phyloP scores from a whole-genome alignment of 306 rosid genomes.

The Inga laurina region DNA sequence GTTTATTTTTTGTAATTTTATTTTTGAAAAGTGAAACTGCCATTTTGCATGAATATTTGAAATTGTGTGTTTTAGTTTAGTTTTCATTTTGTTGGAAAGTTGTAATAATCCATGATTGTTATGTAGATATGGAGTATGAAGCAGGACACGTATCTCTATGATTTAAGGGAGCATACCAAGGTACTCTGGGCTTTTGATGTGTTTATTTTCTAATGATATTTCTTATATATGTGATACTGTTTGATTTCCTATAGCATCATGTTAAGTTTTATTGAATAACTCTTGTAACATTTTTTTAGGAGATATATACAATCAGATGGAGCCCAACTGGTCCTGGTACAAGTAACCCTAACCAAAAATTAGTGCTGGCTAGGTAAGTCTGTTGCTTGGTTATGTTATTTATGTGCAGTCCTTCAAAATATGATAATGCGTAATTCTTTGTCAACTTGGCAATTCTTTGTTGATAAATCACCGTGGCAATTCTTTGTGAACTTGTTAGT shows the following conservation, averaged over 20 bases:
- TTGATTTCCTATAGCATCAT: not conserved
- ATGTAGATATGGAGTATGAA: constrained; percentile 93
- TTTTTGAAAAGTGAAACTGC: not conserved
- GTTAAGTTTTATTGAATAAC: constrained; percentile 4
- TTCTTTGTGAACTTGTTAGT: constrained; percentile 9
- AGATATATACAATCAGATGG: constrained; percentile 93
- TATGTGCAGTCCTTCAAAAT: not conserved
- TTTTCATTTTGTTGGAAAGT: constrained; percentile 15
- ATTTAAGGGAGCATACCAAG: constrained; percentile 90
- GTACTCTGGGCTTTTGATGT: constrained; percentile 35
- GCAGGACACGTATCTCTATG: constrained; percentile 84
- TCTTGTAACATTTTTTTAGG: constrained; percentile 51
- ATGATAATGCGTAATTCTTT: not conserved
- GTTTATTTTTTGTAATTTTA: not conserved
- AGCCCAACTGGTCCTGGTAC: constrained; percentile 92
- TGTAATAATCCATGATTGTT: constrained; percentile 9
- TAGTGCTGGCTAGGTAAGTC: constrained; percentile 86
- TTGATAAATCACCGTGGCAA: constrained; percentile 4
- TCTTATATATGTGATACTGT: not conserved
- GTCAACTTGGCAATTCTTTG: not conserved
- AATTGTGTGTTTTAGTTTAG: not conserved
- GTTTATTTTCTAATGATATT: not conserved
- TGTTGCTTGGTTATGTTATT: not conserved
- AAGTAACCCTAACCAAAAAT: constrained; percentile 73
- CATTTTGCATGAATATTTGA: not conserved